These are phyloP conservation scores for Lodderomyces elongisporus DNA, from an alignment of 1,139 yeast genomes.

Conservation along the genomic window DNA sequence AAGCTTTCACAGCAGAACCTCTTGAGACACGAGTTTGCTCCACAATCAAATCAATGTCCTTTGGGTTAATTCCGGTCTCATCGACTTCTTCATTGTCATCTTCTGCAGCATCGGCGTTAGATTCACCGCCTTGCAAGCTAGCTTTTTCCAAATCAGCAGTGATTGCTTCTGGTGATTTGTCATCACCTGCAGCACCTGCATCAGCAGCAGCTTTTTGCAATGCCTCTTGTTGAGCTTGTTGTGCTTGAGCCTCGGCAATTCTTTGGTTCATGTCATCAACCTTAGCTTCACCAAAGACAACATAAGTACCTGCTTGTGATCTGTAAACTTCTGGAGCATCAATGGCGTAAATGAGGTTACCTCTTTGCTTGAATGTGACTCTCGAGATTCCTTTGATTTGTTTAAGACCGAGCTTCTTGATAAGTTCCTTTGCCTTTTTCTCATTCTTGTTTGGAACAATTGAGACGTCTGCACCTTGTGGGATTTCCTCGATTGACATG, in stretches of 20 bases:
- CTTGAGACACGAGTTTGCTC: constrained; percentile 89
- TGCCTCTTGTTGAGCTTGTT: constrained; percentile 53
- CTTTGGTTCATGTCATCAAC: constrained; percentile 86
- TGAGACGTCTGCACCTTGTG: constrained; percentile 84
- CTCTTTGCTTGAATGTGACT: constrained; percentile 94
- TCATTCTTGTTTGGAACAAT: constrained; percentile 78
- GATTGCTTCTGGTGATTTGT: constrained; percentile 69
- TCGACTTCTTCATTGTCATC: constrained; percentile 71
- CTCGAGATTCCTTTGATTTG: constrained; percentile 89
- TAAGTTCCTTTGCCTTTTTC: constrained; percentile 91
- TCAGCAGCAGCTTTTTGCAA: constrained; percentile 51
- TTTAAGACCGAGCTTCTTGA: constrained; percentile 86
- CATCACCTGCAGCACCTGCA: constrained; percentile 25
- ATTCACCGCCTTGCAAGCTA: constrained; percentile 45
- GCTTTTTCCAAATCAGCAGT: constrained; percentile 90
- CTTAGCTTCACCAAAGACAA: constrained; percentile 97
- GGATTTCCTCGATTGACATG: constrained; percentile 62
- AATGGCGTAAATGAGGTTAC: constrained; percentile 89
- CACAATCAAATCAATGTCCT: constrained; percentile 75
- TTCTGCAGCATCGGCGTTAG: constrained; percentile 35
- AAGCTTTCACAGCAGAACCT: constrained; percentile 86
- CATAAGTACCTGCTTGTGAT: constrained; percentile 90
- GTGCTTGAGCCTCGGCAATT: constrained; percentile 54
- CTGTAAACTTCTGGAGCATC: constrained; percentile 94
- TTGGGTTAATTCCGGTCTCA: constrained; percentile 73